phyloP scores from a whole-genome alignment of 192 early-diverging fungal species.

The Podila verticillata region DNA sequence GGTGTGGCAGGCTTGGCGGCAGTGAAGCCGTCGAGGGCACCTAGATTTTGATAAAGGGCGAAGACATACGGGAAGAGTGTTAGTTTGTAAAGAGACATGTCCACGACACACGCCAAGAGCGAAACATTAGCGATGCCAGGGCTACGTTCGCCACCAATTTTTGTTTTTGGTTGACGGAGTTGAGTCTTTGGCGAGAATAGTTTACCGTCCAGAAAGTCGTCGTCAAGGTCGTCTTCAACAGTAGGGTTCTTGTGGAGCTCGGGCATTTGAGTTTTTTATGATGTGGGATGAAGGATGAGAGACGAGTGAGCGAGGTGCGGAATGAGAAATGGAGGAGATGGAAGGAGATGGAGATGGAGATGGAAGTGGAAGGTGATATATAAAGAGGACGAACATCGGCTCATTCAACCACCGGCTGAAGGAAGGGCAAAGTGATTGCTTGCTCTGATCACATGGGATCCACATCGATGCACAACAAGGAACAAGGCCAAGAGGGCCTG shows the following conservation, averaged over 20 bases:
- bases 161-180: too few species aligned
- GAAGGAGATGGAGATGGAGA: neutral
- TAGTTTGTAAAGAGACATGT: neutral
- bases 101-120: neutral
- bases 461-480: too few species aligned
- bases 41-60: conserved; percentile 45
- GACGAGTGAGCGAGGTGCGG: neutral
- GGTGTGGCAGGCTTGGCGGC: conserved; percentile 53
- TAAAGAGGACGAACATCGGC: too few species aligned
- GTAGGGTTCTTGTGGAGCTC: conserved; percentile 48
- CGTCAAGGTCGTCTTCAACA: conserved; percentile 51
- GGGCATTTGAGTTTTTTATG: conserved; percentile 15
- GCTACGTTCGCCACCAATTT: too few species aligned
- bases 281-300: too few species aligned
- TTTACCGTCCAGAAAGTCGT: conserved; percentile 50
- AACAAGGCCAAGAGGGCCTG: too few species aligned
- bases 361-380: neutral
- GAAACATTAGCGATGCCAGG: too few species aligned
- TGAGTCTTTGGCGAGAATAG: too few species aligned
- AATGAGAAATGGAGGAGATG: neutral
- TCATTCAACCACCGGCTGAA: too few species aligned
- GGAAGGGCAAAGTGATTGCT: too few species aligned
- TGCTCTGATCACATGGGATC: too few species aligned
- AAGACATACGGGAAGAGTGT: neutral
- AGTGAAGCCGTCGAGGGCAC: conserved; percentile 81